Evolutionary conservation across 768 basidiomycete genomes (phyloP), one percentile per base, ranked within the genome.

Genomic region (Boletus subparvulus): DNA sequence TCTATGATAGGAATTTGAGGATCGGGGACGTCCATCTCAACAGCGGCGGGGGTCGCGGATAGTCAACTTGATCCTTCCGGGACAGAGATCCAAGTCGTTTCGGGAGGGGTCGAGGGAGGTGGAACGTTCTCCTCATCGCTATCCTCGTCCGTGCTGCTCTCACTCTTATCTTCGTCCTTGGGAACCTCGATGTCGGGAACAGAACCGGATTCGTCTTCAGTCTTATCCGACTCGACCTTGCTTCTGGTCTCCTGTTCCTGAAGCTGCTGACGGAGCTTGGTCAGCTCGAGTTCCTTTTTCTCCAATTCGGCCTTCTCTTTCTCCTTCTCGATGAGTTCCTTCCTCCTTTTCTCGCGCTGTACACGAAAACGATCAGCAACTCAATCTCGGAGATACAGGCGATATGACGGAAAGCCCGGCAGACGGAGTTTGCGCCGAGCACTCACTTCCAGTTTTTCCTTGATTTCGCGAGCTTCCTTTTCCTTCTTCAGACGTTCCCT

Each of bases 401-500:
- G 21, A 56, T 46, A 49, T n/a, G 30, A 50, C 41, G 54, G 64
- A 50, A 65, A 61, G 60, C 55, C 66, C 61, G 60, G 61, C 48
- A 54, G 49, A 58, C 41, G 21, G 40, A 62, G 37, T 50, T 40
- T 54, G 53, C 55, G 56, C 63, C 53, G 56, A 68, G 64, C 55
- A 76, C 83, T 63, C 71, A 90, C 87, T 69, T 86, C 80, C 47
- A 80, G 70, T 67, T 85, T 87, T 67, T 87, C 84, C 72, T 85
- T 83, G 45, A 80, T 66, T 65, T 89, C 88, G 42, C 82, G 76
- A 26, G 80, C 86, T 67, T 90, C 89, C 64, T 84, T 86, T 75
- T 93, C 90, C 65, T 80, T 80, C 74, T 81, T 79, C 58, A 92
- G 74, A 61, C 86, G 80, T 73, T 88, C 89, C 60, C 80, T 79